Evolutionary conservation across 1,284 basidiomycete genomes (phyloP).

Genomic region (Leucoagaricus sp.): DNA sequence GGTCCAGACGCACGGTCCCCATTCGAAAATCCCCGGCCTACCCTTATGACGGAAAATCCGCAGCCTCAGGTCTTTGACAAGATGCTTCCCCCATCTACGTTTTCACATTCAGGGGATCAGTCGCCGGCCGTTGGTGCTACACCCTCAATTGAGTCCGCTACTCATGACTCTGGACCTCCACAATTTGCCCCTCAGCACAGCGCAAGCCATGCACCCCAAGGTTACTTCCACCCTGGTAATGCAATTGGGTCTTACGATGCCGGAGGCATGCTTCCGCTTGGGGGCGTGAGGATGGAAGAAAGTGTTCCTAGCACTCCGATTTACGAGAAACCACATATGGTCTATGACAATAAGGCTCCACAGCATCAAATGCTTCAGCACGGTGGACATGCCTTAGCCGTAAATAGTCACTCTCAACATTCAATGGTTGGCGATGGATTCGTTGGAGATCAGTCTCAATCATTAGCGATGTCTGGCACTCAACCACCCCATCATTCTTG

Average conservation of each 20-base stretch:
- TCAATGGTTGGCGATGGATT: not conserved
- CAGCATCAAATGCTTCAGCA: constrained; percentile 11
- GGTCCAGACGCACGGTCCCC: not conserved
- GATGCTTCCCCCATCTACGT: not conserved
- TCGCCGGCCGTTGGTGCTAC: constrained; percentile 1
- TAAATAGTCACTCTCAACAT: constrained; percentile 3
- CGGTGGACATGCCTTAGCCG: not conserved
- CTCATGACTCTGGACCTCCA: constrained; percentile 7
- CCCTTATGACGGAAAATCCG: constrained; percentile 5
- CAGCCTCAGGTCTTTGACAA: constrained; percentile 13
- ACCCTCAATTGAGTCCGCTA: constrained; percentile 2
- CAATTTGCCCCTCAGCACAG: not conserved
- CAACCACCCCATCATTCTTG: constrained; percentile 9
- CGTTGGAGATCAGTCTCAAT: constrained; percentile 8
- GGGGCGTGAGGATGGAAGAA: constrained; percentile 7
- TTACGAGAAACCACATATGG: constrained; percentile 10
- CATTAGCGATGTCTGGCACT: not conserved
- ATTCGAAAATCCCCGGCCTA: constrained; percentile 9
- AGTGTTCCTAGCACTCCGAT: constrained; percentile 13
- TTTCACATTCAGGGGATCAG: not conserved
- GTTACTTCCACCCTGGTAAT: constrained; percentile 3
- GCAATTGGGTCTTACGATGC: not conserved
- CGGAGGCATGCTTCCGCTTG: not conserved
- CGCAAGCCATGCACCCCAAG: not conserved
- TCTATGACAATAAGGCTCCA: constrained; percentile 10